Percentiles rank a stretch among this genome's conserved stretches.
Conservation (phyloP, 768 basidiomycete species). For the Mycena galopus region DNA sequence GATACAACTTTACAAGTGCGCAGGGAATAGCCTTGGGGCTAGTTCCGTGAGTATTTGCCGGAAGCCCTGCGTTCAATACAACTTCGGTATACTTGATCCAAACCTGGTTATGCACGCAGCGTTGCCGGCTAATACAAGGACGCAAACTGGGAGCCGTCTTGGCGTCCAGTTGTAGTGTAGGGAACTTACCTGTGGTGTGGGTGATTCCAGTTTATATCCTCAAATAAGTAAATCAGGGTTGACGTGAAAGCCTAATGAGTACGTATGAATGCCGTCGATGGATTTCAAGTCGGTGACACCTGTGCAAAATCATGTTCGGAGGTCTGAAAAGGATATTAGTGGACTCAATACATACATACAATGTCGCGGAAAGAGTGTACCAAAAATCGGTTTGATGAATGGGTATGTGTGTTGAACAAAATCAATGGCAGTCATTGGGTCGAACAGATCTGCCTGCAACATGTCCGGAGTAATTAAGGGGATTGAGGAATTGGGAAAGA, state of each 20-base stretch:
- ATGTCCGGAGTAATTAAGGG: background rate
- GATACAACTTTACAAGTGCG: no score
- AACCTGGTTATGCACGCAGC: no score
- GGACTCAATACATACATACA: background rate
- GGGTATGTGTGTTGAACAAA: background rate
- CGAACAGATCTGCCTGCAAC: background rate
- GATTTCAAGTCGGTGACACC: background rate
- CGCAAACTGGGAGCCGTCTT: no score
- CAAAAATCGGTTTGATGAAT: background rate
- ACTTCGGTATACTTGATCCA: no score
- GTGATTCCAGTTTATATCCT: background rate
- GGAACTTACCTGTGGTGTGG: background rate
- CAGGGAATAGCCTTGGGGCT: no score
- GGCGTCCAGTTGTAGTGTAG: background rate
- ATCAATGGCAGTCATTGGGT: background rate
- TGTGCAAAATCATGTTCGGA: background rate
- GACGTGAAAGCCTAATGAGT: background rate
- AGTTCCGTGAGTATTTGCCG: no score
- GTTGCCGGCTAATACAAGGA: no score
- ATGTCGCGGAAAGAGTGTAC: background rate
- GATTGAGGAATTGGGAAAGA: background rate
- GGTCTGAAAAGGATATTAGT: background rate
- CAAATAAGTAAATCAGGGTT: background rate
- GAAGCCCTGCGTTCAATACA: no score
- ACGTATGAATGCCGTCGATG: background rate